Evolutionary conservation across 1,284 basidiomycete genomes (phyloP), one percentile per base, ranked within the genome.

Genomic region (Leccinum angustisporum): DNA sequence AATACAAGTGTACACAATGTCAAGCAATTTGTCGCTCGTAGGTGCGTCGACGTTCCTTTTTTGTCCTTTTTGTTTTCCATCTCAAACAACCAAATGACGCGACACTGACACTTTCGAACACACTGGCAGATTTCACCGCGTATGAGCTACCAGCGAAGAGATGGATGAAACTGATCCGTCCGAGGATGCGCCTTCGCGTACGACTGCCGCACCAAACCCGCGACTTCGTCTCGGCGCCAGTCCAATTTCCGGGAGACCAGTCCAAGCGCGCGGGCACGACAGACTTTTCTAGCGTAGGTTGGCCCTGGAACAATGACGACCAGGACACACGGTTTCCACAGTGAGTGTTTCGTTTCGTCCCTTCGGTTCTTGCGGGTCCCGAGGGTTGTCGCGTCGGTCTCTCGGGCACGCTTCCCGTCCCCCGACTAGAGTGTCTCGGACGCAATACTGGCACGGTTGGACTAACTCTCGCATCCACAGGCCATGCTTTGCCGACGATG

Each of bases 171-270:
- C 1, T 70, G 13, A 21, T 71, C 38, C 51, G 36, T 18, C 69
- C 68, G n/a, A 71, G 52, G 40, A 59, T 70, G 56, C 70, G 68
- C 1, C 61, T 70, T 34, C 67, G 68, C 10, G 57, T 70, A 25
- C 68, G 66, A 25, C 2, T 38, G 2, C 54, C 18, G 43, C 16
- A 0, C 56, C 57, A 61, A 40, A 38, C 56, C 14, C 61, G 46
- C 31, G 13, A 48, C 8, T 71, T 62, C 52, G 58, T 72, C 34
- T 71, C 68, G 16, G 31, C 67, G 36, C 1, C 52, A 21, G 48
- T 68, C 48, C 60, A 48, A 38, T 18, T 46, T 9, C 34, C 61
- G 2, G 21, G 54, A 21, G 58, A 60, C 57, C 51, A 6, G 14
- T n/a, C 21, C 34, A 21, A 21, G 48, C 50, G 5, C 14, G 11